phyloP scores from a whole-genome alignment of 768 basidiomycete species.

The Hydnomerulius pinastri region DNA sequence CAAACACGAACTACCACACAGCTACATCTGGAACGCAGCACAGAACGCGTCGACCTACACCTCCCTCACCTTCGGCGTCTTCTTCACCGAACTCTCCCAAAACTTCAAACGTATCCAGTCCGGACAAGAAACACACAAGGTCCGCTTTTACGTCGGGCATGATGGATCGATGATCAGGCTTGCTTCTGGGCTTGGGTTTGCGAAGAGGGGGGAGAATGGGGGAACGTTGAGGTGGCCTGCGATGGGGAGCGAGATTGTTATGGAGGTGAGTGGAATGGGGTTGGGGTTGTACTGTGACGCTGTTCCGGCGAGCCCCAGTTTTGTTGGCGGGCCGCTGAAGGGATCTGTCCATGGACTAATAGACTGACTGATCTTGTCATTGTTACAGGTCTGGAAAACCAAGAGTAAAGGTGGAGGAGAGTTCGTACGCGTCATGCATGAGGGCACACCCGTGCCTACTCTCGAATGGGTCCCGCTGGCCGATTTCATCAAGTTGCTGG shows the following conservation, averaged over 20 bases:
- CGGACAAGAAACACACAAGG: conserved; percentile 36
- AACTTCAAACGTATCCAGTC: conserved; percentile 39
- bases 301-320: background rate
- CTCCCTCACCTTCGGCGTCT: conserved; percentile 48
- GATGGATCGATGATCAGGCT: conserved; percentile 49
- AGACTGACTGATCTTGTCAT: background rate
- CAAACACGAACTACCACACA: too few species aligned
- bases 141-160: conserved; percentile 48
- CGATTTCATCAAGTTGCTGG: conserved; percentile 36
- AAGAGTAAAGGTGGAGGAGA: conserved; percentile 8
- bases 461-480: conserved; percentile 40
- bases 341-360: background rate
- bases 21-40: conserved; percentile 53
- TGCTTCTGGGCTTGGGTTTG: conserved; percentile 42
- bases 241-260: conserved; percentile 46
- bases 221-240: conserved; percentile 47
- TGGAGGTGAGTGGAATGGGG: conserved; percentile 38
- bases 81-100: conserved; percentile 45
- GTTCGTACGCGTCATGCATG: conserved; percentile 47
- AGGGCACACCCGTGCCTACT: conserved; percentile 40
- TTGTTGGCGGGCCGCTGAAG: background rate
- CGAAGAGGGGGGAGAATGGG: conserved; percentile 22
- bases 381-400: conserved; percentile 42
- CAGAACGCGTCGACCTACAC: conserved; percentile 44
- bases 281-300: background rate